Base-by-base conservation (phyloP, 164 flowering plant species). In the Aristolochia californica region DNA sequence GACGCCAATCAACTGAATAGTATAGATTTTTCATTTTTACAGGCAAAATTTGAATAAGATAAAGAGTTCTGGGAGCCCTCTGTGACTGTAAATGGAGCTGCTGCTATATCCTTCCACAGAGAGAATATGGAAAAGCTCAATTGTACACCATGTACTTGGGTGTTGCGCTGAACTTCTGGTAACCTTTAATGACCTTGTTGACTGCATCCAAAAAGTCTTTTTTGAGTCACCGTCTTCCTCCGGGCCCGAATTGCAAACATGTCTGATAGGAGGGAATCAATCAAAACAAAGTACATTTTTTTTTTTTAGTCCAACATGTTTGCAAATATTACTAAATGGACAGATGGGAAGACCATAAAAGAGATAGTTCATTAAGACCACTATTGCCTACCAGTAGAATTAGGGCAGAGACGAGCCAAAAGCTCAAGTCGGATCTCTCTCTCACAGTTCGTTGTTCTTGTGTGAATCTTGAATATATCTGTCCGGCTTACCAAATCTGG, bases 141-240 rank as follows among this genome's bases (percentile, higher is more conserved):
- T 93, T 93, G 77, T 89, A 89, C 22, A 89, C 96, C 99, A 93
- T 93, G 62, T n/a, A n/a, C n/a, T n/a, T n/a, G n/a, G n/a, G n/a
- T 87, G 99, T 89, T 0, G 99, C 99, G 70, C 97, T 87, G 76
- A 93, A 93, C 72, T 93, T 93, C 70, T 93, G 99, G 60, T 93
- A 93, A 0, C 97, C 99, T 56, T 89, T 93, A 61, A 93, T 93
- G 61, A 93, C 99, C 67, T 93, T 93, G 69, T 89, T 84, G 55
- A 93, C 97, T 0, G 99, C 97, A 66, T 93, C 98, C 12, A 93
- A 84, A 66, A 93, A 93, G 62, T 93, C 98, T 59, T 87, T n/a
- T 93, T 78, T 93, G 97, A 0, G 95, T 93, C 22, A 93, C 97
- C 0, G 98, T 89, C 74, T 89, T 93, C 71, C 97, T 83, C 43